Evolutionary conservation across 2,329 filamentous ascomycete species (phyloP).

Genomic region (Colletotrichum sp.): DNA sequence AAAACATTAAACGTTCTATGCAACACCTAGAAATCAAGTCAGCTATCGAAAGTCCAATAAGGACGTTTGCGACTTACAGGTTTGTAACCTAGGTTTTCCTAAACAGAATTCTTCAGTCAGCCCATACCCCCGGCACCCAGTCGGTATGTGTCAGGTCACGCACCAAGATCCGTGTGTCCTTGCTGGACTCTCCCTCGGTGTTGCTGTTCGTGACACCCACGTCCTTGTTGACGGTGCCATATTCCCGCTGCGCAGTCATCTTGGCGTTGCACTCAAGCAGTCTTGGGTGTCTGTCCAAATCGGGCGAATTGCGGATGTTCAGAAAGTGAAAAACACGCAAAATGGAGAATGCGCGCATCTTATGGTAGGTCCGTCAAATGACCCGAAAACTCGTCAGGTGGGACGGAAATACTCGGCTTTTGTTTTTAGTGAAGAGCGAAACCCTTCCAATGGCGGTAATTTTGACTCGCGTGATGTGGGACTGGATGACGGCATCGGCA

Average conservation of each 20-base stretch:
- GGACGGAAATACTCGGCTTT: neutral
- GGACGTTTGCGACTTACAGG: neutral
- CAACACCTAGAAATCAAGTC: slow-evolving; percentile 46
- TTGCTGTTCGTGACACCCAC: neutral
- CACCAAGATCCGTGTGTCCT: neutral
- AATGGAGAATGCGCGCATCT: neutral
- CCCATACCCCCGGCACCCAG: neutral
- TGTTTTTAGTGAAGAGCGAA: neutral
- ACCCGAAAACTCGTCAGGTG: neutral
- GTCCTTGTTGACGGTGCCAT: neutral
- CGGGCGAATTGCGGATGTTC: neutral
- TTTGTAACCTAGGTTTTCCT: slow-evolving; percentile 16
- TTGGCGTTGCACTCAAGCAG: neutral
- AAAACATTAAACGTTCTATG: slow-evolving; percentile 62
- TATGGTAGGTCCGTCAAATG: neutral
- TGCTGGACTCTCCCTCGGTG: neutral
- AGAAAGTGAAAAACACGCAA: neutral
- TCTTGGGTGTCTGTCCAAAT: neutral
- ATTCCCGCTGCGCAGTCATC: neutral
- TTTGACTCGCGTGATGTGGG: neutral
- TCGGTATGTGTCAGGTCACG: neutral
- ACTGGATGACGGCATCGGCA: neutral
- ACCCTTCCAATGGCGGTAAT: neutral
- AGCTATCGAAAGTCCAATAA: neutral
- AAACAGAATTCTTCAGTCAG: neutral